Evolutionary conservation across 257 asterid genomes (phyloP).

Genomic region (Henckelia pumila): DNA sequence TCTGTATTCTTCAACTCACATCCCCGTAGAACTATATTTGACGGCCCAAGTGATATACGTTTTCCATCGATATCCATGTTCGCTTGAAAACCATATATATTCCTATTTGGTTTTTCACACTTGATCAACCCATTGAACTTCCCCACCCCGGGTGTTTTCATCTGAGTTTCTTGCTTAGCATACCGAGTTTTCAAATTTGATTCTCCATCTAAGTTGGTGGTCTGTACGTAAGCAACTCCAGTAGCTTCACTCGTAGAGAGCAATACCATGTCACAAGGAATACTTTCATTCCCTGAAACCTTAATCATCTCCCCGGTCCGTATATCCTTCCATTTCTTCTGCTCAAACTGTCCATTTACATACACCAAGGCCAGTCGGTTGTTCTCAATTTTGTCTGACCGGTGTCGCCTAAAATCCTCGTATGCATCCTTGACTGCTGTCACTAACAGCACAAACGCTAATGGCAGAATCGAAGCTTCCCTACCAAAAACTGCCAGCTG

Average conservation of each 20-base stretch:
- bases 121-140: slow-evolving; percentile 62
- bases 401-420: slow-evolving; percentile 87
- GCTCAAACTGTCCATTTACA: slow-evolving; percentile 46
- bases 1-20: slow-evolving; percentile 94
- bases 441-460: slow-evolving; percentile 79
- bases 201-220: slow-evolving; percentile 94
- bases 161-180: slow-evolving; percentile 92
- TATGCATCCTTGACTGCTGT: slow-evolving; percentile 94
- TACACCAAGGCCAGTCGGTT: slow-evolving; percentile 66
- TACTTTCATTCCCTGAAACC: slow-evolving; percentile 60
- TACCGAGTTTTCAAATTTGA: slow-evolving; percentile 93
- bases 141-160: slow-evolving; percentile 45
- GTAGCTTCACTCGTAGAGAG: slow-evolving; percentile 84
- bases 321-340: slow-evolving; percentile 79
- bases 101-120: slow-evolving; percentile 95
- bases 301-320: slow-evolving; percentile 78
- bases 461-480: slow-evolving; percentile 75
- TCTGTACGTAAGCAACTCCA: slow-evolving; percentile 89
- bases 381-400: slow-evolving; percentile 89
- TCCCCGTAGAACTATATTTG: slow-evolving; percentile 88
- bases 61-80: slow-evolving; percentile 87
- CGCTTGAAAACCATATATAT: slow-evolving; percentile 89
- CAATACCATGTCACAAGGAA: slow-evolving; percentile 96
- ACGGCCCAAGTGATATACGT: slow-evolving; percentile 89
- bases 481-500: slow-evolving; percentile 99